Conservation (phyloP, 2,329 filamentous ascomycete genomes). For the Bipolaris victoriae region DNA sequence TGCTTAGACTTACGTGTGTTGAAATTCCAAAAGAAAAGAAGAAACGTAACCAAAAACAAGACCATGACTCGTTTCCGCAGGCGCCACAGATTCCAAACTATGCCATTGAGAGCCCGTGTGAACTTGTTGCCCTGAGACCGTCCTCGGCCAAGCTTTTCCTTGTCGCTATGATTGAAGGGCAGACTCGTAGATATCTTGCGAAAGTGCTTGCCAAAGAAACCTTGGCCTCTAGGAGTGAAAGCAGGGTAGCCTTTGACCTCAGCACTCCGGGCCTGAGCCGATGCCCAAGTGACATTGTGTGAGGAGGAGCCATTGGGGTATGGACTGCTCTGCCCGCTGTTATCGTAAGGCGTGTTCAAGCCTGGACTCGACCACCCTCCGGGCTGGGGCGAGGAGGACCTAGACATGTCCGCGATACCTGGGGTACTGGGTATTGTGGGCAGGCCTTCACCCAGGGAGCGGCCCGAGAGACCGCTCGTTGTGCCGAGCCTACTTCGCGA, state of each 20-base stretch:
- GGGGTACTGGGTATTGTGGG: slow-evolving; percentile 49
- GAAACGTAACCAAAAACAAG: slow-evolving; percentile 64
- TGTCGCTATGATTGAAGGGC: slow-evolving; percentile 73
- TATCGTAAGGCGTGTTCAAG: slow-evolving; percentile 67
- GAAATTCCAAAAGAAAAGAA: slow-evolving; percentile 68
- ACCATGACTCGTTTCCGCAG: slow-evolving; percentile 69
- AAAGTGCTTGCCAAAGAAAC: slow-evolving; percentile 86
- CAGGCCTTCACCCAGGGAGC: slow-evolving; percentile 42
- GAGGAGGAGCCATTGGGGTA: slow-evolving; percentile 57
- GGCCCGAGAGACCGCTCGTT: slow-evolving; percentile 42
- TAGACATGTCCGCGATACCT: slow-evolving; percentile 67
- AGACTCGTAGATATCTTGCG: slow-evolving; percentile 79
- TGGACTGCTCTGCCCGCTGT: slow-evolving; percentile 73
- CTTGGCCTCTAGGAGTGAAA: slow-evolving; percentile 80
- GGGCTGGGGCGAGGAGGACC: slow-evolving; percentile 84
- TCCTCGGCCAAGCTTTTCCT: slow-evolving; percentile 74
- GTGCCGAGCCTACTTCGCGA: slow-evolving; percentile 38
- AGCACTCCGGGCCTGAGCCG: slow-evolving; percentile 76
- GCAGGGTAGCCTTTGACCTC: slow-evolving; percentile 77
- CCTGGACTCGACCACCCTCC: slow-evolving; percentile 90
- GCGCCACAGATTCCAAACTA: slow-evolving; percentile 65
- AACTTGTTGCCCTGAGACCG: slow-evolving; percentile 49
- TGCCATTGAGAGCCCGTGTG: slow-evolving; percentile 42
- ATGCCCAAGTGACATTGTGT: slow-evolving; percentile 76
- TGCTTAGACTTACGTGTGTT: slow-evolving; percentile 70